These are phyloP conservation scores for Epichloe scottii DNA, from an alignment of 2,329 filamentous ascomycete species.

Conservation along the genomic window DNA sequence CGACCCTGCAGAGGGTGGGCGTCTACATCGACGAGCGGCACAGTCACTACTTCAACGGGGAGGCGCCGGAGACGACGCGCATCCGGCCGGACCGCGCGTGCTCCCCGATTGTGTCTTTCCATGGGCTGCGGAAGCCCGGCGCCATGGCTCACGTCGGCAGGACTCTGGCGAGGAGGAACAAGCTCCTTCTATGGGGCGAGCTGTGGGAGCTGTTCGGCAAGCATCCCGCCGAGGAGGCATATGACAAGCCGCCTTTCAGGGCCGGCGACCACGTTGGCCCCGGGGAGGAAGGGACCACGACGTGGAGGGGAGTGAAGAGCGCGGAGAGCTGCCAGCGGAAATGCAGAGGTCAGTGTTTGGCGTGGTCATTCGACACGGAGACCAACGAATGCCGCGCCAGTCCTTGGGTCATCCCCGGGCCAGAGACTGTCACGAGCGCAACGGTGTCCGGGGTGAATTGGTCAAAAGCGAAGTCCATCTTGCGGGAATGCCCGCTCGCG, in stretches of 20 bases:
- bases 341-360: constrained; percentile 33
- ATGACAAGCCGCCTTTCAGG: constrained; percentile 11
- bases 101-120: constrained; percentile 41
- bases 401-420: constrained; percentile 37
- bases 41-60: constrained; percentile 43
- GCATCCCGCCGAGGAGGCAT: constrained; percentile 25
- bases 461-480: constrained; percentile 15
- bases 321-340: constrained; percentile 30
- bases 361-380: constrained; percentile 36
- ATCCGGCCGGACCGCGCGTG: constrained; percentile 39
- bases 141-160: constrained; percentile 33
- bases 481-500: constrained; percentile 5
- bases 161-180: constrained; percentile 24
- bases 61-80: constrained; percentile 34
- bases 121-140: constrained; percentile 31
- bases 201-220: constrained; percentile 36
- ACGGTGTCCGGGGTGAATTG: constrained; percentile 21
- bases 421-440: constrained; percentile 6
- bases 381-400: constrained; percentile 29
- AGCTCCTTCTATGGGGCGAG: constrained; percentile 36
- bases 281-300: constrained; percentile 29
- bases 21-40: constrained; percentile 44
- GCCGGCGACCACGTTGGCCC: constrained; percentile 39
- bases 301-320: constrained; percentile 23
- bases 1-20: constrained; percentile 38